Conservation (phyloP, 345 rosid species). For the Physaria fendleri region DNA sequence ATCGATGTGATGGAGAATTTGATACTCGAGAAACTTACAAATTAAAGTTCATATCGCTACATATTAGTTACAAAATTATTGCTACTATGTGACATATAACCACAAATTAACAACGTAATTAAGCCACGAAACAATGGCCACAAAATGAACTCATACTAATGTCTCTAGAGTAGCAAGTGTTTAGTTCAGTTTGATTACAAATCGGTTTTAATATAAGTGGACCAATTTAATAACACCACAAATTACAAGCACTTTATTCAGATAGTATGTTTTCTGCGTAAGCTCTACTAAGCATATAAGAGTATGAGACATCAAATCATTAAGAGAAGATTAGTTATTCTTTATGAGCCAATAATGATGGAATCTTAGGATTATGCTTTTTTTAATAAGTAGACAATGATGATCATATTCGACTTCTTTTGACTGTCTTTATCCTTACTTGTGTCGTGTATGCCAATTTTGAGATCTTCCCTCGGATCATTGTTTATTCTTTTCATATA, state of each 20-base stretch:
- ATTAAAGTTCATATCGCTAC: no score
- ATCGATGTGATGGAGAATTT: no score
- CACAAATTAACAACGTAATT: no score
- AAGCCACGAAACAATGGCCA: no score
- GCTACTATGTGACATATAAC: no score
- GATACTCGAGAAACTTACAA: no score
- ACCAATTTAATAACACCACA: background rate
- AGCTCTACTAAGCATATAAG: conserved; percentile 17
- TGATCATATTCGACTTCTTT: conserved; percentile 22
- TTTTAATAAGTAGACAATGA: no score
- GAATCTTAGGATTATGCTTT: conserved; percentile 26
- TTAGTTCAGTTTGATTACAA: no score
- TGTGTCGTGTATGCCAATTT: conserved; percentile 12
- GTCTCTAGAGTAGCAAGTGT: background rate
- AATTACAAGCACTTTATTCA: background rate
- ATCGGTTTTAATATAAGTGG: background rate
- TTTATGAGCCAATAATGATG: conserved; percentile 27
- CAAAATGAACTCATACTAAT: no score
- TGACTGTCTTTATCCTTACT: conserved; percentile 23
- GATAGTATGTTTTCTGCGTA: conserved; percentile 19
- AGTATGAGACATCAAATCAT: conserved; percentile 26
- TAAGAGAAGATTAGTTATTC: conserved; percentile 17
- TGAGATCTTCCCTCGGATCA: conserved; percentile 25
- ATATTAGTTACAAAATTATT: no score
- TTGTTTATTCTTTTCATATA: conserved; percentile 4